Conservation (phyloP, 2,329 filamentous ascomycete genomes). For the Cytospora piceicola region DNA sequence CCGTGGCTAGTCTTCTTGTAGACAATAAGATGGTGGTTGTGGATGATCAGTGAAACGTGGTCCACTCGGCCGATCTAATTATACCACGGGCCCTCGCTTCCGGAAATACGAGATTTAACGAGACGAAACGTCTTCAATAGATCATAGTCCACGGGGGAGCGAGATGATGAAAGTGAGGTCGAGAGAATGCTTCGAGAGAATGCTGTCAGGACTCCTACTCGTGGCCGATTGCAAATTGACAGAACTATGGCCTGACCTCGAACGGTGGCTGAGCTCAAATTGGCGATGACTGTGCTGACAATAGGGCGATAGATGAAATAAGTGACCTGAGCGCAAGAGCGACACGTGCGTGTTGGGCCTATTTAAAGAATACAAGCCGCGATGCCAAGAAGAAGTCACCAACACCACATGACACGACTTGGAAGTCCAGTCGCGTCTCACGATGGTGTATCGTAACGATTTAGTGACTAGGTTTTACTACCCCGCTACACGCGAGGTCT, state of each 20-base stretch:
- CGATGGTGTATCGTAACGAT: conserved; percentile 11
- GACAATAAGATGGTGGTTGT: not conserved
- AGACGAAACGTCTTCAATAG: conserved; percentile 12
- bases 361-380: not conserved
- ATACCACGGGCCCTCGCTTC: conserved; percentile 20
- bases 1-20: not conserved
- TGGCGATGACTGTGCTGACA: conserved; percentile 20
- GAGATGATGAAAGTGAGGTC: conserved; percentile 1
- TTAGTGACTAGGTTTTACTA: not conserved
- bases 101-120: conserved; percentile 19
- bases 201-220: not conserved
- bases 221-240: conserved; percentile 6
- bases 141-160: not conserved
- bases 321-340: conserved; percentile 13
- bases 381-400: not conserved
- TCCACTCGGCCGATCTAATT: conserved; percentile 17
- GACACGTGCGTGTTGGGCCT: not conserved
- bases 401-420: not conserved
- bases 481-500: too few species aligned
- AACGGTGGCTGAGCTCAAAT: conserved; percentile 22
- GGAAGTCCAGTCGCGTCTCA: not conserved
- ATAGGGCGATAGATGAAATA: conserved; percentile 1
- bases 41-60: not conserved
- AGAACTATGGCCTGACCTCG: conserved; percentile 27
- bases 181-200: not conserved